Evolutionary conservation across 1,139 yeast species (phyloP).

Genomic region (Meyerozyma sp.): DNA sequence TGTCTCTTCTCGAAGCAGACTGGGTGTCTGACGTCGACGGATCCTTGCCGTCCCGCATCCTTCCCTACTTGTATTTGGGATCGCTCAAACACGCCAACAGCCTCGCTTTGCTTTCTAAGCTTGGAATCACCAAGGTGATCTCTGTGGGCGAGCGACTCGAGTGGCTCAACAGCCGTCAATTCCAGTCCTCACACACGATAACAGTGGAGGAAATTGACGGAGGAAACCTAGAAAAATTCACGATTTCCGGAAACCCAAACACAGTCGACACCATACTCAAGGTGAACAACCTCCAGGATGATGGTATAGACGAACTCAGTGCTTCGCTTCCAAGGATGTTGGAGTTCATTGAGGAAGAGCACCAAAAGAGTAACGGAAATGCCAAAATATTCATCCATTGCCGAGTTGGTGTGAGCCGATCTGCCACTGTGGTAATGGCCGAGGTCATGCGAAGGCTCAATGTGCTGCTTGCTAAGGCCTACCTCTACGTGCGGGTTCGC

Average conservation of each 20-base stretch:
- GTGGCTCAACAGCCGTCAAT: slow-evolving; percentile 45
- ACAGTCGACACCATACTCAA: slow-evolving; percentile 34
- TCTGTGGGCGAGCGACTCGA: slow-evolving; percentile 83
- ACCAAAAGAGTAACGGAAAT: slow-evolving; percentile 20
- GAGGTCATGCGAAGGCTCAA: slow-evolving; percentile 41
- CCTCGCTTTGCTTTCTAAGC: slow-evolving; percentile 51
- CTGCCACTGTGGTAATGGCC: slow-evolving; percentile 47
- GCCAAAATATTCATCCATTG: slow-evolving; percentile 41
- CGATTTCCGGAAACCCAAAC: slow-evolving; percentile 16
- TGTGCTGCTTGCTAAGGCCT: slow-evolving; percentile 35
- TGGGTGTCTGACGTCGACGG: slow-evolving; percentile 52
- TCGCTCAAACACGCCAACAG: slow-evolving; percentile 78
- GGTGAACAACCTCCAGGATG: slow-evolving; percentile 43
- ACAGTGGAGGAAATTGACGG: slow-evolving; percentile 18
- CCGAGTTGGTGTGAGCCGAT: slow-evolving; percentile 46
- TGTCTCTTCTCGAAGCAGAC: slow-evolving; percentile 8
- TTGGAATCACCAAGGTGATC: slow-evolving; percentile 72
- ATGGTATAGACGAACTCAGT: slow-evolving; percentile 41
- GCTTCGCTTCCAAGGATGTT: slow-evolving; percentile 32
- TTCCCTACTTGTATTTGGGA: slow-evolving; percentile 84
- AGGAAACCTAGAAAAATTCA: slow-evolving; percentile 30
- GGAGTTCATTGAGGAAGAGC: slow-evolving; percentile 29
- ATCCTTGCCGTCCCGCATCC: slow-evolving; percentile 65
- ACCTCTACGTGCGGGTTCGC: slow-evolving; percentile 41
- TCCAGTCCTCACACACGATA: slow-evolving; percentile 23